phyloP scores from a whole-genome alignment of 495 filamentous ascomycete species.

The Penicillium turbatum region DNA sequence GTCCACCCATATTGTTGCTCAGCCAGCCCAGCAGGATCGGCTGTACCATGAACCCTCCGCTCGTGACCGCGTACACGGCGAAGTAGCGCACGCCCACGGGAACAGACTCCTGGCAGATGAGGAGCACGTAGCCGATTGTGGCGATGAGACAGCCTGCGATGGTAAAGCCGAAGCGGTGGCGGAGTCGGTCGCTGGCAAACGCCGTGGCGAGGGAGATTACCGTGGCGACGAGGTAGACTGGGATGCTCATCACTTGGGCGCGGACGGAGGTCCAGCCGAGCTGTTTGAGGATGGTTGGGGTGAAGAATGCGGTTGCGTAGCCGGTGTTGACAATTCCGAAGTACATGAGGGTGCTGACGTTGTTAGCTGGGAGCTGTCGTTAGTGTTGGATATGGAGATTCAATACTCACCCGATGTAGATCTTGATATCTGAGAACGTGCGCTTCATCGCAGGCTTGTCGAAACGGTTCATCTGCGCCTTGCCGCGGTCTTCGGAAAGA shows the following conservation, averaged over 20 bases:
- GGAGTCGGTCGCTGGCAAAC: slow-evolving; percentile 43
- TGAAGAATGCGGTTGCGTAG: slow-evolving; percentile 50
- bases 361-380: slow-evolving; percentile 1
- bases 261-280: slow-evolving; percentile 49
- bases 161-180: slow-evolving; percentile 50
- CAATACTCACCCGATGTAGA: slow-evolving; percentile 43
- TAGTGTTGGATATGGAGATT: not conserved
- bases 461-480: slow-evolving; percentile 46
- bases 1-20: slow-evolving; percentile 50
- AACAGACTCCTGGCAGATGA: slow-evolving; percentile 39
- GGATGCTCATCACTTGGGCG: slow-evolving; percentile 53
- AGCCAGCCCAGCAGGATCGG: slow-evolving; percentile 52
- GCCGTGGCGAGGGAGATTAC: slow-evolving; percentile 44
- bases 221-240: slow-evolving; percentile 51
- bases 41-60: slow-evolving; percentile 44
- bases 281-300: slow-evolving; percentile 53
- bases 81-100: slow-evolving; percentile 44
- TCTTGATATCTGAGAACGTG: slow-evolving; percentile 52
- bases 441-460: slow-evolving; percentile 43
- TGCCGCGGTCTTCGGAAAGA: slow-evolving; percentile 38
- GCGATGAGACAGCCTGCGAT: slow-evolving; percentile 43
- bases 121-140: slow-evolving; percentile 47
- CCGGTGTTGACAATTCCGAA: slow-evolving; percentile 49
- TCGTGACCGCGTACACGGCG: slow-evolving; percentile 45
- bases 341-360: slow-evolving; percentile 41